Conservation (phyloP, 2,329 filamentous ascomycete genomes). For the Albophoma yamanashiensis region DNA sequence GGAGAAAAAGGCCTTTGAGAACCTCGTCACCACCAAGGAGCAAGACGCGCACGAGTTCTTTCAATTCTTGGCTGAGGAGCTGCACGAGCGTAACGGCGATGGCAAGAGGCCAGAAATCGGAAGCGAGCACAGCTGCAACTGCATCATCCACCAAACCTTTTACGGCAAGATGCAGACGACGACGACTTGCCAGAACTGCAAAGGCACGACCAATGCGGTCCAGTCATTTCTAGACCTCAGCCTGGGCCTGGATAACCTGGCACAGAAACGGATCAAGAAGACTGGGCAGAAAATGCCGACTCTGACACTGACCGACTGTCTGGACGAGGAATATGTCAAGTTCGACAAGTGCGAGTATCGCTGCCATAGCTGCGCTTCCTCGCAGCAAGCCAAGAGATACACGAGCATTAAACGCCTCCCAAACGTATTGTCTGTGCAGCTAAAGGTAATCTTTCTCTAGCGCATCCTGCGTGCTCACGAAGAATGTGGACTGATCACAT, state of each 20-base stretch:
- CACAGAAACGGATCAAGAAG: slow-evolving; percentile 54
- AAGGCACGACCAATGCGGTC: slow-evolving; percentile 68
- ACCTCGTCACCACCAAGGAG: slow-evolving; percentile 81
- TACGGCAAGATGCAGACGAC: slow-evolving; percentile 86
- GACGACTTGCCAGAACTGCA: slow-evolving; percentile 82
- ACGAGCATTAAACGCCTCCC: slow-evolving; percentile 76
- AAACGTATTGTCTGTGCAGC: slow-evolving; percentile 81
- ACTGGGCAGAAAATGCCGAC: slow-evolving; percentile 31
- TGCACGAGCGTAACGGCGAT: slow-evolving; percentile 74
- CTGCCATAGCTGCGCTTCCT: slow-evolving; percentile 68
- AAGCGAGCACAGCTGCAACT: slow-evolving; percentile 62
- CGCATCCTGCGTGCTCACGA: not conserved
- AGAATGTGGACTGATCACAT: not conserved
- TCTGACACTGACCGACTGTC: slow-evolving; percentile 56
- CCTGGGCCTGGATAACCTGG: slow-evolving; percentile 67
- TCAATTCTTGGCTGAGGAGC: slow-evolving; percentile 84
- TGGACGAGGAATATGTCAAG: slow-evolving; percentile 78
- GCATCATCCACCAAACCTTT: slow-evolving; percentile 89
- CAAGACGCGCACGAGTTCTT: slow-evolving; percentile 98
- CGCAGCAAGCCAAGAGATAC: slow-evolving; percentile 73
- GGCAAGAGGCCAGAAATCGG: slow-evolving; percentile 49
- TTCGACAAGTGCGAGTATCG: slow-evolving; percentile 84
- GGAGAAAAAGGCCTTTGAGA: slow-evolving; percentile 60
- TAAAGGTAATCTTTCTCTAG: slow-evolving; percentile 54
- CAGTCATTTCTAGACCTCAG: slow-evolving; percentile 89